Percentiles rank a stretch among this genome's conserved stretches.
phyloP scores from a whole-genome alignment of 257 asterid genomes.

The Gynochthodes officinalis region DNA sequence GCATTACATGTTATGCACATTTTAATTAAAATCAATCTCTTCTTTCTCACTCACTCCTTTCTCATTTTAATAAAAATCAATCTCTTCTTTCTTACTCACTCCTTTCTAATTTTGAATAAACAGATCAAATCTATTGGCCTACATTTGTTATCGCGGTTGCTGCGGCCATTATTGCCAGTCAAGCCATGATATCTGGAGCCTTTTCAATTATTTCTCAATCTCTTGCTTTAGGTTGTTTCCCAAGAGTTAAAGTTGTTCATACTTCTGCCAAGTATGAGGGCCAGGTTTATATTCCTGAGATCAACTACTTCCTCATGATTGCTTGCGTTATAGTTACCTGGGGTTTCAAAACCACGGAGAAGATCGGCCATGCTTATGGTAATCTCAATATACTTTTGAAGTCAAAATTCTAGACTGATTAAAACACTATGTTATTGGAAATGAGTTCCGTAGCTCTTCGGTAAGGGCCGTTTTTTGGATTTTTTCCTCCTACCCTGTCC shows the following conservation, averaged over 20 bases:
- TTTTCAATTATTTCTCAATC: constrained; percentile 66
- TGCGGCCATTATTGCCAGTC: constrained; percentile 80
- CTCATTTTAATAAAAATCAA: no score
- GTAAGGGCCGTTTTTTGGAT: no score
- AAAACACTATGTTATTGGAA: no score
- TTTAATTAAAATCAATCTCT: not conserved
- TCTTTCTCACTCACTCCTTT: not conserved
- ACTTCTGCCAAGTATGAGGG: constrained; percentile 66
- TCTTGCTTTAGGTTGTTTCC: constrained; percentile 58
- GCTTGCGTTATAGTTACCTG: constrained; percentile 55
- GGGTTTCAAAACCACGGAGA: constrained; percentile 50
- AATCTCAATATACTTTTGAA: constrained; percentile 1
- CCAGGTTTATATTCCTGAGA: constrained; percentile 71
- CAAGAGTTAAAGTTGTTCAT: constrained; percentile 65
- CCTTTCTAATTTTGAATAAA: not conserved
- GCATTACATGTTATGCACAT: not conserved
- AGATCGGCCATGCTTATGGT: constrained; percentile 74
- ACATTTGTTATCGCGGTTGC: constrained; percentile 62
- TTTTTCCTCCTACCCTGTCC: no score
- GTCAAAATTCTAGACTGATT: no score
- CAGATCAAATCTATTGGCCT: constrained; percentile 71
- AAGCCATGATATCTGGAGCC: constrained; percentile 76
- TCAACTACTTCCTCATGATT: constrained; percentile 66
- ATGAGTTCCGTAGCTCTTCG: no score
- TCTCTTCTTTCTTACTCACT: no score